Conservation (phyloP, 1,284 basidiomycete species). For the Golubevia pallescens region DNA sequence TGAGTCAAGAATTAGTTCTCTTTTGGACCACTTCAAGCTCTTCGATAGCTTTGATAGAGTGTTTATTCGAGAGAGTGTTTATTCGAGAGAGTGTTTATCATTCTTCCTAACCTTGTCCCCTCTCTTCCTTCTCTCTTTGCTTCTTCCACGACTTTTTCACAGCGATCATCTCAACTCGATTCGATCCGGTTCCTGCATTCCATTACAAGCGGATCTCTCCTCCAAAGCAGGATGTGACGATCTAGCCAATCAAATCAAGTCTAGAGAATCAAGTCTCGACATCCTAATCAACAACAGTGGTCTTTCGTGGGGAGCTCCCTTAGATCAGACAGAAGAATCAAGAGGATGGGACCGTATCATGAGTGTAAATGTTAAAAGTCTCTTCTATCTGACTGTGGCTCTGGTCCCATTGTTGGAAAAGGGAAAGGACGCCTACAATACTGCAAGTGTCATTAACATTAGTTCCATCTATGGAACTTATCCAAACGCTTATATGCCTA, state of each 20-base stretch:
- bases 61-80: too few species aligned
- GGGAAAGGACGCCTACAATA: neutral
- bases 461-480: slow-evolving; percentile 8
- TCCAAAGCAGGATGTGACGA: slow-evolving; percentile 11
- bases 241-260: slow-evolving; percentile 9
- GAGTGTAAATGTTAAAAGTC: slow-evolving; percentile 8
- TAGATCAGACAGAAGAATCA: slow-evolving; percentile 12
- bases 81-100: neutral
- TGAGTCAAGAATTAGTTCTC: too few species aligned
- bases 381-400: slow-evolving; percentile 18
- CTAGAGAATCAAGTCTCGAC: slow-evolving; percentile 7
- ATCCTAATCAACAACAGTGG: slow-evolving; percentile 16
- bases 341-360: slow-evolving; percentile 12
- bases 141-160: too few species aligned
- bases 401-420: slow-evolving; percentile 12
- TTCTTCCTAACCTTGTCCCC: too few species aligned
- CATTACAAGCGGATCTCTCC: slow-evolving; percentile 10
- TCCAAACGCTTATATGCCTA: slow-evolving; percentile 12
- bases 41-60: too few species aligned
- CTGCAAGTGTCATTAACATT: slow-evolving; percentile 13
- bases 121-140: too few species aligned
- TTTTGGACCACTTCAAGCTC: too few species aligned
- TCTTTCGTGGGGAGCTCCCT: slow-evolving; percentile 7
- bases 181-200: slow-evolving; percentile 5
- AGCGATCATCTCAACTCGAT: slow-evolving; percentile 6